Evolutionary conservation across 441 rosid species (phyloP).

Genomic region (Euphorbia schlechtendalii): DNA sequence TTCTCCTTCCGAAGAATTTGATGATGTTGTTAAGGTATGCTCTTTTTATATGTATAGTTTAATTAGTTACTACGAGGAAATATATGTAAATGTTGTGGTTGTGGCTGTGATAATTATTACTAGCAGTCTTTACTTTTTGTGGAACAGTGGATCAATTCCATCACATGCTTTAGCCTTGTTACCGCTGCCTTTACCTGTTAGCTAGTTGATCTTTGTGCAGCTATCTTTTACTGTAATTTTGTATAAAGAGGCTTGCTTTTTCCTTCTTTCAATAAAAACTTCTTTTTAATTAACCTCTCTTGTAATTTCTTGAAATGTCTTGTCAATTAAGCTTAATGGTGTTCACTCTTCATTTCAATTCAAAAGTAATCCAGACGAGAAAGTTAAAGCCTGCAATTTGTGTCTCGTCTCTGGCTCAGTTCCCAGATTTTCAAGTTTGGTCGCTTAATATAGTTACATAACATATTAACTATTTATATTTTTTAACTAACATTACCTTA

Average conservation of each 20-base stretch:
- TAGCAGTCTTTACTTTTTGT: not conserved
- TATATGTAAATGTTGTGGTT: not conserved
- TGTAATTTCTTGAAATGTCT: constrained; percentile 21
- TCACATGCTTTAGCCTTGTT: constrained; percentile 23
- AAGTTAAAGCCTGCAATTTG: constrained; percentile 9
- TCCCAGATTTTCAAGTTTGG: too few relatives aligned
- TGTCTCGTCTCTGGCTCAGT: not conserved
- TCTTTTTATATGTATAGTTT: not conserved
- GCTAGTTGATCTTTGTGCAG: constrained; percentile 8
- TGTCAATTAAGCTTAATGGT: constrained; percentile 23
- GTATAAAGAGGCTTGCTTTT: constrained; percentile 19
- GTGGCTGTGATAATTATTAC: not conserved
- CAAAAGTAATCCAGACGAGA: constrained; percentile 8
- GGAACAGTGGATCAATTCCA: constrained; percentile 8
- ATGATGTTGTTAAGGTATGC: constrained; percentile 76
- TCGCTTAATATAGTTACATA: too few relatives aligned
- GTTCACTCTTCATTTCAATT: constrained; percentile 6
- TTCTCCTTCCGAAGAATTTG: constrained; percentile 75
- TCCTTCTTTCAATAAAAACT: constrained; percentile 31
- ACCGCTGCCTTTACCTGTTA: not conserved
- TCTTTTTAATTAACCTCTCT: constrained; percentile 14
- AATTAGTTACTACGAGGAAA: not conserved
- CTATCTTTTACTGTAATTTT: constrained; percentile 9
- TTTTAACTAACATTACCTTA: too few relatives aligned
- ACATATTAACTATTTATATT: too few relatives aligned